Base-by-base conservation (phyloP, 2,329 filamentous ascomycete species). In the Microsporum audouinii region DNA sequence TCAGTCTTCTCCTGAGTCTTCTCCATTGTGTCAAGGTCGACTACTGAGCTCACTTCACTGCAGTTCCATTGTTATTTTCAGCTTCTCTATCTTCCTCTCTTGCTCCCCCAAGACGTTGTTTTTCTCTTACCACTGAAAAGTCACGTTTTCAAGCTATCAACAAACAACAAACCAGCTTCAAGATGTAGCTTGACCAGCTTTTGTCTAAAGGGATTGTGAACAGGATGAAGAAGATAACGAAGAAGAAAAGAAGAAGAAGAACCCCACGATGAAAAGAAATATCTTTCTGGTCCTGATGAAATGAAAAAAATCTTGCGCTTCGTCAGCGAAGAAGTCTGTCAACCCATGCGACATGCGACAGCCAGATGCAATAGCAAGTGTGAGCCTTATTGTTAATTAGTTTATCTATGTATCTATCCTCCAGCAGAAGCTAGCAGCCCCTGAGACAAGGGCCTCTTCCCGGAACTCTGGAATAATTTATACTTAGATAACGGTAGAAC, bases 1-100 rank as follows among this genome's bases (percentile, higher is more conserved):
- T 62, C 60, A 17, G 43, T 34, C 51, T 55, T 34, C 51, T 55
- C 51, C 51, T 55, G 51, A 34, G 51, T 12, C 33, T 55, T 55
- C 14, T 55, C 51, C 51, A 55, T 55, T 55, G 14, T 55, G 33
- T 55, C 31, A 34, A 34, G 51, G 36, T 34, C 14, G 29, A 36
- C 6, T 34, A 6, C n/a, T n/a, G 33, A 7, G 8, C 51, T 36
- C 31, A 23, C 12, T 55, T 55, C 51, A 34, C 51, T 55, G 31
- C 8, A 27, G 29, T 7, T 55, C 23, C 31, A 36, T 34, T 53
- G 27, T 53, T 34, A 34, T 34, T 34, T 14, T 55, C 51, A 55
- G 51, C 12, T 12, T 51, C 33, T 36, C 7, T 3, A 12, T 41
- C 38, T 41, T 14, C 12, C 38, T 41, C 10, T 41, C 39, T 41